Evolutionary conservation across 192 early-diverging fungal species (phyloP).

Genomic region (Backusella tuberculispora): DNA sequence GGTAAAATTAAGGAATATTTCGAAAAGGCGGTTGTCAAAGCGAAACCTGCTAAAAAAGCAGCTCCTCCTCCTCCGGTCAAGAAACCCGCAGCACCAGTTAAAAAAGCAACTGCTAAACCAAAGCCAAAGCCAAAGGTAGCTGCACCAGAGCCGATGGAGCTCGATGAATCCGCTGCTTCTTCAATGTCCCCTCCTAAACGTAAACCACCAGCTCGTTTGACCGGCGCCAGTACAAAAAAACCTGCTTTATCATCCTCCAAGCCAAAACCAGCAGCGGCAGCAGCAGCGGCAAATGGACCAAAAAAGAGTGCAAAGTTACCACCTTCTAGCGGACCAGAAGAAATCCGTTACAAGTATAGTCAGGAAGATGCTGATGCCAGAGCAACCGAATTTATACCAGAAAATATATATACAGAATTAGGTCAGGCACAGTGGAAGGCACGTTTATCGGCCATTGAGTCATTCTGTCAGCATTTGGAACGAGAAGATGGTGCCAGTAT

Average conservation of each 20-base stretch:
- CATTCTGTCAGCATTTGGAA: constrained; percentile 69
- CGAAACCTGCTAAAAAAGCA: constrained; percentile 58
- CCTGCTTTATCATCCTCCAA: constrained; percentile 41
- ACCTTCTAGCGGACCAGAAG: constrained; percentile 56
- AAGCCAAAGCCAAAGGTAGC: constrained; percentile 24
- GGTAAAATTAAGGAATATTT: constrained; percentile 87
- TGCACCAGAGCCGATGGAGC: constrained; percentile 41
- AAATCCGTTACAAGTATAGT: constrained; percentile 70
- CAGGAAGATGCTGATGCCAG: constrained; percentile 73
- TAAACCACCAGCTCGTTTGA: constrained; percentile 35
- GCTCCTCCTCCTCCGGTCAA: constrained; percentile 42
- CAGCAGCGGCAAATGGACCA: constrained; percentile 39
- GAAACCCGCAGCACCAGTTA: constrained; percentile 1
- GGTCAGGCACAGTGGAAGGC: constrained; percentile 85
- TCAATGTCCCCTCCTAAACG: constrained; percentile 40
- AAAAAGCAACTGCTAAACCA: neutral
- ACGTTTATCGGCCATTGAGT: constrained; percentile 82
- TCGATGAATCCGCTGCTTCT: constrained; percentile 31
- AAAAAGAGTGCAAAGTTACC: constrained; percentile 45
- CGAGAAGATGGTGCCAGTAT: constrained; percentile 50
- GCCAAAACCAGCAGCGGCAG: constrained; percentile 33
- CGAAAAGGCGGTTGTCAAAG: constrained; percentile 85
- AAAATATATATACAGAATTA: constrained; percentile 63
- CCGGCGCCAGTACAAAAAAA: constrained; percentile 46
- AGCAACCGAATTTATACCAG: constrained; percentile 65